These are phyloP conservation scores for Pleurotus djamor DNA, from an alignment of 768 basidiomycete genomes.

Conservation along the genomic window DNA sequence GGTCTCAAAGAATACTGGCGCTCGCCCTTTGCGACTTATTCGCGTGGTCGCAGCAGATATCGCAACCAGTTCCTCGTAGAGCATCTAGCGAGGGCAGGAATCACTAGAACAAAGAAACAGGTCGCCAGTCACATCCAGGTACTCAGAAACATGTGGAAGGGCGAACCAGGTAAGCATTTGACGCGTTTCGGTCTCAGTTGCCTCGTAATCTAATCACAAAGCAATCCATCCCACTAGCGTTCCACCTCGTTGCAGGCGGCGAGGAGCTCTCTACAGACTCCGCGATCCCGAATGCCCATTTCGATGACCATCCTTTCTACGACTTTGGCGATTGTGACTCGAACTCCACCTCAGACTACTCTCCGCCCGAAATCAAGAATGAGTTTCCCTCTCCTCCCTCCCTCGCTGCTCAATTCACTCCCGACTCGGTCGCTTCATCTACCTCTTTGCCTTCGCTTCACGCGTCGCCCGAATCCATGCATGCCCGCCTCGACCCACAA, in stretches of 20 bases:
- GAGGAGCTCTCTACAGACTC: constrained; percentile 64
- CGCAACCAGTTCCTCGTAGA: constrained; percentile 86
- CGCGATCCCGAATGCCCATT: constrained; percentile 47
- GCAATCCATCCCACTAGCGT: constrained; percentile 43
- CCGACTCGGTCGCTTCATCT: constrained; percentile 11
- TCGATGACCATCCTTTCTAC: constrained; percentile 50
- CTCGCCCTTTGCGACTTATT: constrained; percentile 77
- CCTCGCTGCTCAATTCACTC: constrained; percentile 9
- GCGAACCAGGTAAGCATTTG: constrained; percentile 56
- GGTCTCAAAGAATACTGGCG: constrained; percentile 79
- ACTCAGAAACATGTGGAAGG: constrained; percentile 86
- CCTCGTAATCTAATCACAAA: constrained; percentile 12
- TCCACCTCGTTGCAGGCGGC: constrained; percentile 76
- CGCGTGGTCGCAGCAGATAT: constrained; percentile 75
- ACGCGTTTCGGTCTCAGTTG: constrained; percentile 8
- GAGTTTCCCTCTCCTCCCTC: constrained; percentile 47
- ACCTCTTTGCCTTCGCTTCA: constrained; percentile 14
- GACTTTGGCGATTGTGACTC: constrained; percentile 42
- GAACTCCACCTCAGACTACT: constrained; percentile 41
- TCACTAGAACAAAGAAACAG: constrained; percentile 81
- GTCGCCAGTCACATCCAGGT: constrained; percentile 90
- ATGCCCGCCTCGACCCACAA: constrained; percentile 23
- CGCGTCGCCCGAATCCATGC: constrained; percentile 23
- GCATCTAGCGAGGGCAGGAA: constrained; percentile 66
- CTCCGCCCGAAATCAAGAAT: constrained; percentile 37